A percentile compares a stretch with the other conserved stretches of the same genome.
These are phyloP conservation scores for Cornus kousa DNA, from an alignment of 148 eudicot genomes.

Conservation along the genomic window DNA sequence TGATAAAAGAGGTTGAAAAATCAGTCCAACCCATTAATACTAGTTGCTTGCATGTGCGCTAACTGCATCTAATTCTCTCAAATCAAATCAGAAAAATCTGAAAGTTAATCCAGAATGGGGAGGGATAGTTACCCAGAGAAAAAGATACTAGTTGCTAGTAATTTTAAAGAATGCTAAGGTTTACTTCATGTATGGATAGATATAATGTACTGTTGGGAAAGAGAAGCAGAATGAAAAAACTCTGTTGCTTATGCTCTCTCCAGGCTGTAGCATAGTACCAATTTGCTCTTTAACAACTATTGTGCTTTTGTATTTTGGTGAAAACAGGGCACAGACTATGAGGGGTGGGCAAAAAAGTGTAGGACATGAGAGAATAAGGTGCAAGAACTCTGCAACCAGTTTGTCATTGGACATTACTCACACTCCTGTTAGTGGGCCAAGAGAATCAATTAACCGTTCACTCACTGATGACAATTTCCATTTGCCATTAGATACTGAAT, in stretches of 20 bases:
- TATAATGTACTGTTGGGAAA: neutral
- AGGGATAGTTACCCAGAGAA: too few species aligned
- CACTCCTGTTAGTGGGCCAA: constrained; percentile 1
- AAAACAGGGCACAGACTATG: constrained; percentile 13
- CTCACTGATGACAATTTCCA: constrained; percentile 19
- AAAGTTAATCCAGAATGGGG: too few species aligned
- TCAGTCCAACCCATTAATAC: neutral
- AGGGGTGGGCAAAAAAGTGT: constrained; percentile 13
- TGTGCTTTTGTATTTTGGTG: neutral
- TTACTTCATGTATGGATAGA: constrained; percentile 4
- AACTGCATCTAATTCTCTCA: neutral
- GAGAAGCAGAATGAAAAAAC: too few species aligned
- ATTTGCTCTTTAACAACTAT: neutral
- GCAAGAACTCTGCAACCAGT: constrained; percentile 6
- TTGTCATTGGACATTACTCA: constrained; percentile 32
- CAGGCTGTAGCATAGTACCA: neutral
- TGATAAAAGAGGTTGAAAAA: neutral
- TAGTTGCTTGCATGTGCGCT: neutral
- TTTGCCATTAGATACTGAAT: constrained; percentile 22
- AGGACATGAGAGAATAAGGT: constrained; percentile 18
- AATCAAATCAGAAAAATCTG: neutral
- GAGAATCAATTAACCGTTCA: constrained; percentile 15
- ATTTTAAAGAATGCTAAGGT: neutral
- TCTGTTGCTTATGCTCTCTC: neutral
- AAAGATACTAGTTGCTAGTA: neutral